phyloP scores from a whole-genome alignment of 306 rosid genomes.

The Styphnolobium japonicum region DNA sequence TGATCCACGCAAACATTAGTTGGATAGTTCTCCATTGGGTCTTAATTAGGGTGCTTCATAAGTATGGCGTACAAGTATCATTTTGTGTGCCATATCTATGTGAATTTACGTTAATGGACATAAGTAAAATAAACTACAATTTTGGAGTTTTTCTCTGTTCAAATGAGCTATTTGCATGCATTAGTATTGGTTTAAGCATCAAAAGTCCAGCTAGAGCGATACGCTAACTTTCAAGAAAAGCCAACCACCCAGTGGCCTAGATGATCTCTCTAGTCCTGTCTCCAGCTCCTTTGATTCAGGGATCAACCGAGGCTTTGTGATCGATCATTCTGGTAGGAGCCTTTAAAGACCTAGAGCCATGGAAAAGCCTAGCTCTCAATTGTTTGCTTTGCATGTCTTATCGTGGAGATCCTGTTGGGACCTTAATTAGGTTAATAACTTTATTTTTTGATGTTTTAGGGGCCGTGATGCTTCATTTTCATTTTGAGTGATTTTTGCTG shows the following conservation, averaged over 20 bases:
- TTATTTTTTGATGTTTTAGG: not conserved
- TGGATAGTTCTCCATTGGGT: not conserved
- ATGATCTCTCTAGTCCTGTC: not conserved
- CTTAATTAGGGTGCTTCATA: not conserved
- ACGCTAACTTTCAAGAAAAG: not conserved
- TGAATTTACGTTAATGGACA: not conserved
- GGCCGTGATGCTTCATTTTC: constrained; percentile 6
- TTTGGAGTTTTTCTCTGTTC: not conserved
- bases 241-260: not conserved
- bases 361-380: not conserved
- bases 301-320: not conserved
- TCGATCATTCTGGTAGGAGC: not conserved
- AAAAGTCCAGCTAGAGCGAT: not conserved
- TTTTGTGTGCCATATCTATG: not conserved
- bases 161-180: not conserved
- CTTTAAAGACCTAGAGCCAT: not conserved
- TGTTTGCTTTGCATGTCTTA: not conserved
- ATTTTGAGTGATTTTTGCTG: not conserved
- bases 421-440: not conserved
- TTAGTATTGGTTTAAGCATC: not conserved
- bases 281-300: not conserved
- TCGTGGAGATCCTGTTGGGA: constrained; percentile 2
- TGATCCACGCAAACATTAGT: not conserved
- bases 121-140: not conserved
- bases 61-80: not conserved